Evolutionary conservation across 108 stramenopile species (phyloP).

Genomic region (Hondaea fermentalgiana): DNA sequence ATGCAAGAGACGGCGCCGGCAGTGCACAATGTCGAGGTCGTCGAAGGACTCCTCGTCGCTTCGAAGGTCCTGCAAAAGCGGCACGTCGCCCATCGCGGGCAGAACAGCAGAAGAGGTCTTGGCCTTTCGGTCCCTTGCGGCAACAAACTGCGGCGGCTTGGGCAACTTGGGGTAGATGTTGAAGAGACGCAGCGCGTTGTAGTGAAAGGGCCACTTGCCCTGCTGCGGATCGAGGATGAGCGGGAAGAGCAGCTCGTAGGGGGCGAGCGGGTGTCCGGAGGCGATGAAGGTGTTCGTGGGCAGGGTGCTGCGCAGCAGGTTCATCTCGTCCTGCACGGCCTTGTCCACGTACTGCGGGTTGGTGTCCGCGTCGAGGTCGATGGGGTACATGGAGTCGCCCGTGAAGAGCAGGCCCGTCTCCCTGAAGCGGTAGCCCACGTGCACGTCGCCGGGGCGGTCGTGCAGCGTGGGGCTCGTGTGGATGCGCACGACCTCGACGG

Average conservation of each 20-base stretch:
- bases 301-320: background rate
- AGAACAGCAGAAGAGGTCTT: too few relatives aligned
- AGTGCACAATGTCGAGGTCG: too few relatives aligned
- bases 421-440: background rate
- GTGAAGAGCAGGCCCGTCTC: background rate
- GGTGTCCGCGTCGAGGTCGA: background rate
- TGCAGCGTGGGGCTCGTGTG: background rate
- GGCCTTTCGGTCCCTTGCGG: too few relatives aligned
- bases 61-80: too few relatives aligned
- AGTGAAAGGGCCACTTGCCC: background rate
- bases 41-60: too few relatives aligned
- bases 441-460: background rate
- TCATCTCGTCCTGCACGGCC: background rate
- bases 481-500: background rate
- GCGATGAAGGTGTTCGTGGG: background rate
- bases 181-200: too few relatives aligned
- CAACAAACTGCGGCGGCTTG: too few relatives aligned
- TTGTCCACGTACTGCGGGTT: background rate
- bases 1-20: too few relatives aligned
- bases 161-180: too few relatives aligned
- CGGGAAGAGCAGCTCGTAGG: background rate
- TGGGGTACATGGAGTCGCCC: background rate
- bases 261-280: background rate
- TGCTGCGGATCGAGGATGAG: background rate
- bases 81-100: too few relatives aligned